Evolutionary conservation across 257 asterid species (phyloP), one percentile per base, ranked within the genome.

Genomic region (Catharanthus roseus): DNA sequence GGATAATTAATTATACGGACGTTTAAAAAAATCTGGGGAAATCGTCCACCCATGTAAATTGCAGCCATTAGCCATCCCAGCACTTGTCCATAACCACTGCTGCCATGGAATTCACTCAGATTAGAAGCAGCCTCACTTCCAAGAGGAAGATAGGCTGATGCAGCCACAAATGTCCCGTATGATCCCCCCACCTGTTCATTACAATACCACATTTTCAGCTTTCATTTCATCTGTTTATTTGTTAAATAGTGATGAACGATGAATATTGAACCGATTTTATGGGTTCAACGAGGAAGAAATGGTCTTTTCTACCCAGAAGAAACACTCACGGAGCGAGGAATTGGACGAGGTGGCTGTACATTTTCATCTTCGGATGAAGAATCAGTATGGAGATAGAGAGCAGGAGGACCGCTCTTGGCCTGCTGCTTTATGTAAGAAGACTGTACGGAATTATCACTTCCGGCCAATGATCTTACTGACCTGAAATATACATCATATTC

Each of bases 11-110:
- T 79, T 74, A 82, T n/a, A n/a, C n/a, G n/a, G n/a, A n/a, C 98
- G 47, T 92, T 90, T 53, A 92, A 67, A 89, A 92, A 92, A 74
- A 92, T 92, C 78, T 92, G 98, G 71, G 98, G 98, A 34, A 92
- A 41, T 57, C 98, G 81, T 71, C 98, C 96, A 26, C 98, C 96
- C 96, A 90, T 87, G 85, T 92, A 92, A 58, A 90, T 86, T 71
- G 86, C 96, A 38, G 85, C 86, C 89, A 84, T 86, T 78, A 82
- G 23, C 91, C 88, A 82, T 21, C 87, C 88, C 68, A 82, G 45
- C 79, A 72, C 74, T 45, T 84, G 82, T 39, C 88, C 88, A 63
- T 53, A 84, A 6, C 62, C 62, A 58, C 50, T 79, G n/a, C n/a
- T n/a, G 60, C 74, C 77, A 18, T 68, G 64, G 6, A 49, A 0